Base-by-base conservation (phyloP, 164 flowering plant species). In the Berberis thunbergii region DNA sequence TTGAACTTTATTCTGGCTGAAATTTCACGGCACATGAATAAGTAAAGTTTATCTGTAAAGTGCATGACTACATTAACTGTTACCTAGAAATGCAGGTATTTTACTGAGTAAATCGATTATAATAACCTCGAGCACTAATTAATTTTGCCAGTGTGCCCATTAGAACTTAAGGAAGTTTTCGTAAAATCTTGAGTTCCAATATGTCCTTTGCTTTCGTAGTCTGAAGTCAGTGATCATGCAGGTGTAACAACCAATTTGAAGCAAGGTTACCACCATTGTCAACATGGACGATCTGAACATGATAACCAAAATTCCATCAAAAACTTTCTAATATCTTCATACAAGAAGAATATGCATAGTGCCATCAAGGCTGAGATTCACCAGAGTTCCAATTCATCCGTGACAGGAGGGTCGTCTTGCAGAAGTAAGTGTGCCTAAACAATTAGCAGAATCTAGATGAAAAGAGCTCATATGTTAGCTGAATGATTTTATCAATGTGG, bases 251-350 rank as follows among this genome's bases (percentile, higher is more conserved):
- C 84, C 43, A 84, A 81, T 54, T 52, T 46, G 11, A 78, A 54
- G 56, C 80, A 73, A 60, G 85, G 79, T 44, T 83, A 78, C 64
- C 73, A 62, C 49, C 52, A 40, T 4, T 78, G 77, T 3, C 57
- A 49, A 60, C 62, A 71, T 49, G 72, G 72, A 7, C 79, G 74
- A 72, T 50, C 65, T 45, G 87, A 81, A 8, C 67, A 71, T 43
- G 84, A 85, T 6, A 87, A 82, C 63, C 82, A 80, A 64, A 81
- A 70, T 66, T 74, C 83, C 49, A 77, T 64, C 6, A 89, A 83
- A 69, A 86, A 85, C 45, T 69, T 60, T 54, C 67, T 92, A 12
- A 70, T 87, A 38, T 76, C 78, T 5, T 81, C 87, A 1, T 92
- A 83, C 75, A 86, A 69, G 57, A 84, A 78, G 81, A 78, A 76